Base-by-base conservation (phyloP, 2,329 filamentous ascomycete genomes). In the Lachnellula cervina region DNA sequence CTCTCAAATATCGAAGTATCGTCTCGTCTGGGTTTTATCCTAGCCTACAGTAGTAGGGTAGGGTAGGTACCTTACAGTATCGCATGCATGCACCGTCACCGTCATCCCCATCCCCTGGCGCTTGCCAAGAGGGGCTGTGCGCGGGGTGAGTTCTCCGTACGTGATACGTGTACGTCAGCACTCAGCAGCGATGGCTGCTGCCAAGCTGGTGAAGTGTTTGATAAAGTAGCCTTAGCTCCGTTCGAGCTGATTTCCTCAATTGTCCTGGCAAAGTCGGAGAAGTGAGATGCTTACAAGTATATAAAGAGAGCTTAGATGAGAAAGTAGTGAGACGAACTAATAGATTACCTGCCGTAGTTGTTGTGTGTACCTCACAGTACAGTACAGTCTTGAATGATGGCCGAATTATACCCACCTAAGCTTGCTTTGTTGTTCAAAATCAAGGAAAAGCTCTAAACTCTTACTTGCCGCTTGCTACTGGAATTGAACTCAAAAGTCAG, bases 91-190 rank as follows among this genome's bases (percentile, higher is more conserved):
- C 42, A 19, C n/a, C 21, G 21, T 23, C 21, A 23, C 21, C 21
- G 21, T 23, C 21, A 23, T 23, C 21, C 21, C 21, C 21, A 2
- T 23, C 21, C 21, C 21, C 2, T 23, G 21, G 21, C 38, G 50
- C 52, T 43, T 53, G 59, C 62, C 58, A 59, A 62, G 62, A n/a
- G 58, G 57, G 62, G 58, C 59, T 54, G 56, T 62, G 59, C 57
- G 21, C 46, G 46, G 38, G 19, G 23, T 17, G 19, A 32, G 37
- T n/a, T n/a, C n/a, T n/a, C n/a, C n/a, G n/a, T 55, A 55, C 53
- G 53, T 55, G n/a, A n/a, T n/a, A n/a, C n/a, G n/a, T n/a, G n/a
- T n/a, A n/a, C n/a, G n/a, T n/a, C n/a, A n/a, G n/a, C n/a, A n/a
- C n/a, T n/a, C n/a, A n/a, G n/a, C 53, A 55, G 53, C 53, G 40